Percentiles rank a stretch among this genome's conserved stretches.
phyloP scores from a whole-genome alignment of 1,284 basidiomycete species.

The Naganishia sp. region DNA sequence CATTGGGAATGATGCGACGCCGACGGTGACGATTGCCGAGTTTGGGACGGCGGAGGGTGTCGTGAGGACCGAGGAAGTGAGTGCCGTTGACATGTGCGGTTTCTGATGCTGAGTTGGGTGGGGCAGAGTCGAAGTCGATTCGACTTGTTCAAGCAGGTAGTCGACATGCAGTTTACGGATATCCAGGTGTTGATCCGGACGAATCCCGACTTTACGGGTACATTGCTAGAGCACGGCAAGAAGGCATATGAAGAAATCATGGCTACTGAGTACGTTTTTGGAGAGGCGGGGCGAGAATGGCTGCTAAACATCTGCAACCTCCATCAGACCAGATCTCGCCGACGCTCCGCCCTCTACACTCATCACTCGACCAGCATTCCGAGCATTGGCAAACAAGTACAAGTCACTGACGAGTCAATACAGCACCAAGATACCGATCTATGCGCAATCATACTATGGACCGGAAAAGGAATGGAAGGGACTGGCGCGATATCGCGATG shows the following conservation, averaged over 20 bases:
- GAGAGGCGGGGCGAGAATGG: neutral
- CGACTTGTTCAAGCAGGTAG: conserved; percentile 33
- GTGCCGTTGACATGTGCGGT: conserved; percentile 35
- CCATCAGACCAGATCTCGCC: conserved; percentile 38
- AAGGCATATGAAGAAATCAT: conserved; percentile 62
- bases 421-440: conserved; percentile 31
- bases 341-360: conserved; percentile 44
- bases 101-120: neutral
- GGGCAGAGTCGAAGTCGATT: conserved; percentile 31
- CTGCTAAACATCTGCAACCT: too few species aligned
- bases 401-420: conserved; percentile 39
- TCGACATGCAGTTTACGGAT: conserved; percentile 66
- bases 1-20: conserved; percentile 79
- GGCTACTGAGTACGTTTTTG: conserved; percentile 14
- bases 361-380: conserved; percentile 46
- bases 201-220: conserved; percentile 71
- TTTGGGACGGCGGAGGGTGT: conserved; percentile 72
- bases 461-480: conserved; percentile 53
- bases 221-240: conserved; percentile 68
- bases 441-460: conserved; percentile 33
- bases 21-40: conserved; percentile 74
- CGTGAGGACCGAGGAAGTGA: conserved; percentile 72
- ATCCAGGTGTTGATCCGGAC: conserved; percentile 68
- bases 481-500: conserved; percentile 53
- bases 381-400: conserved; percentile 43